A percentile compares a stretch with the other conserved stretches of the same genome.
These are phyloP conservation scores for Diutina siamensis DNA, from an alignment of 1,139 yeast genomes.

Conservation along the genomic window DNA sequence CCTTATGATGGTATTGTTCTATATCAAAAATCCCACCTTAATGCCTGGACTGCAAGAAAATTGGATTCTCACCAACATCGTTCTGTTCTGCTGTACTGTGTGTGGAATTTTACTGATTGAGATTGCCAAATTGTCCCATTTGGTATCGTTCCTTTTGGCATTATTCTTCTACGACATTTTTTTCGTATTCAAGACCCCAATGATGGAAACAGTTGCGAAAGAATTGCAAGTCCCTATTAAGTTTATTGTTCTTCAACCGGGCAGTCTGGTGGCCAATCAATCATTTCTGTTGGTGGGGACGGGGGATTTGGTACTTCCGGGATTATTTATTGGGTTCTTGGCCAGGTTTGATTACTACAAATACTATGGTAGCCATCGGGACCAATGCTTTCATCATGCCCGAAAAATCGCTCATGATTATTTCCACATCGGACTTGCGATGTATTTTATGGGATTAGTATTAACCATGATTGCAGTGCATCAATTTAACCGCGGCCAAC, in stretches of 20 bases:
- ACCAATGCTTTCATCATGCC: constrained; percentile 11
- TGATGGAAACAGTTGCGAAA: constrained; percentile 56
- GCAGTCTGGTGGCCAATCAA: not conserved
- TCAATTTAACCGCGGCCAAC: constrained; percentile 40
- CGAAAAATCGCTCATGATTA: constrained; percentile 34
- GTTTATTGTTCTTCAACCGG: constrained; percentile 32
- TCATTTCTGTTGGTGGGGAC: constrained; percentile 29
- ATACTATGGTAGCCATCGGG: constrained; percentile 16
- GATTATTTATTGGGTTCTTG: constrained; percentile 36
- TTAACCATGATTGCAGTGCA: constrained; percentile 30
- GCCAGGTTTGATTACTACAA: constrained; percentile 37
- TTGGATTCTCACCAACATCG: not conserved
- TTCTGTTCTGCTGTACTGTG: not conserved
- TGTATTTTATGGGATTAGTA: constrained; percentile 34
- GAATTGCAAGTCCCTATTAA: constrained; percentile 45
- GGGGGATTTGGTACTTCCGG: constrained; percentile 55
- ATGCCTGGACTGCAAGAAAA: not conserved
- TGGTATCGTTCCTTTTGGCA: constrained; percentile 22
- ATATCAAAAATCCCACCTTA: not conserved
- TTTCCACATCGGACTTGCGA: constrained; percentile 28
- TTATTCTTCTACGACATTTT: constrained; percentile 53
- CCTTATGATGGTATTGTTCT: not conserved
- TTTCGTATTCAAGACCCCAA: constrained; percentile 52
- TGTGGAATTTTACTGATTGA: not conserved
- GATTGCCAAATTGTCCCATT: not conserved